These are phyloP conservation scores for Penicillium roqueforti DNA, from an alignment of 495 filamentous ascomycete species.

Conservation along the genomic window DNA sequence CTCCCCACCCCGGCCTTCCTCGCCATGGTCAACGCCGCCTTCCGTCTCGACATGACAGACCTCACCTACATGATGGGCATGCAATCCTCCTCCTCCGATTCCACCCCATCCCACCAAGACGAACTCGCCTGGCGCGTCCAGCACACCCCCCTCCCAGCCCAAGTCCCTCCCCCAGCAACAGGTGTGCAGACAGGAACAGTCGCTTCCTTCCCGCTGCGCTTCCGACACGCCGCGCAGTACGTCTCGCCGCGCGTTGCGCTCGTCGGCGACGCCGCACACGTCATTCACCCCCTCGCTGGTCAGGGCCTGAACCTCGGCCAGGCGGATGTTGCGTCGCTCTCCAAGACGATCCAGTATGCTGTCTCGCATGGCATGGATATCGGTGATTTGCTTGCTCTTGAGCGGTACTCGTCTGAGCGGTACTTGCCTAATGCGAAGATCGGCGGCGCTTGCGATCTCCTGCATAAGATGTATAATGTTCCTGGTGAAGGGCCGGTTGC, in stretches of 20 bases:
- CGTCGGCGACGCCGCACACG: constrained; percentile 91
- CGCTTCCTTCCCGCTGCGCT: constrained; percentile 83
- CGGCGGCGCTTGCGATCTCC: constrained; percentile 83
- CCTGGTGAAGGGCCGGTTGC: constrained; percentile 68
- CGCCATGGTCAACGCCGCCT: constrained; percentile 89
- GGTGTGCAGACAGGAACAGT: constrained; percentile 75
- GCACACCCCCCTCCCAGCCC: constrained; percentile 53
- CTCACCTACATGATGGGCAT: constrained; percentile 71
- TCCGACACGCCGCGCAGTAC: constrained; percentile 90
- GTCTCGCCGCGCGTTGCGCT: constrained; percentile 83
- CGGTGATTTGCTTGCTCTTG: constrained; percentile 66
- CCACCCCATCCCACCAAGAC: constrained; percentile 49
- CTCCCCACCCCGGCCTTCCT: constrained; percentile 67
- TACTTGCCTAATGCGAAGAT: constrained; percentile 81
- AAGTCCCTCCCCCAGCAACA: constrained; percentile 55
- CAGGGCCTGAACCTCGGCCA: constrained; percentile 94
- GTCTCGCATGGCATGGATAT: constrained; percentile 83
- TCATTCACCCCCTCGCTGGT: constrained; percentile 88
- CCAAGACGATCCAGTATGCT: constrained; percentile 67
- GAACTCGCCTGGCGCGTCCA: constrained; percentile 80
- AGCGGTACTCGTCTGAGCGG: constrained; percentile 71
- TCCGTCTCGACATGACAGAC: constrained; percentile 75
- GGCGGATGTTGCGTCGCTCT: constrained; percentile 75
- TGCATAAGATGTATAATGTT: constrained; percentile 87
- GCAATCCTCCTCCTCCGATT: constrained; percentile 36